A percentile compares a stretch with the other conserved stretches of the same genome.
These are phyloP conservation scores for Vaccinium myrtillus DNA, from an alignment of 148 eudicot species.

Conservation along the genomic window DNA sequence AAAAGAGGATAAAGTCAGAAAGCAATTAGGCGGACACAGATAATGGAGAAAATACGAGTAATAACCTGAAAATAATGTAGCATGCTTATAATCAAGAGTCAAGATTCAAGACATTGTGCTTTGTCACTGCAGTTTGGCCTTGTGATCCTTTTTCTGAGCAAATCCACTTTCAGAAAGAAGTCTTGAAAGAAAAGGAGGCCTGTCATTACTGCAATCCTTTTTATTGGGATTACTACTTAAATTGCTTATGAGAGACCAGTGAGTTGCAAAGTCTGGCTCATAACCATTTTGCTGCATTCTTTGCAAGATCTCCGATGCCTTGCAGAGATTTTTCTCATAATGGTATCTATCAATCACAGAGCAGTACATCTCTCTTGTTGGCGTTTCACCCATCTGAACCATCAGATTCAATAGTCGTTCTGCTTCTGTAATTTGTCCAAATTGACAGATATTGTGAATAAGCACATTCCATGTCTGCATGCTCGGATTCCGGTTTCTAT, in stretches of 20 bases:
- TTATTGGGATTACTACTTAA: constrained; percentile 41
- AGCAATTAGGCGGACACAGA: not conserved
- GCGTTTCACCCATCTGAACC: constrained; percentile 48
- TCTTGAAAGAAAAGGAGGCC: constrained; percentile 57
- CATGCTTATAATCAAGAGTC: not conserved
- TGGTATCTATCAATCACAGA: constrained; percentile 46
- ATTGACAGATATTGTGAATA: constrained; percentile 35
- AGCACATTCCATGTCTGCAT: constrained; percentile 50
- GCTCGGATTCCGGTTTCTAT: constrained; percentile 50
- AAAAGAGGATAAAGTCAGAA: not conserved
- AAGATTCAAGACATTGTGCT: not conserved
- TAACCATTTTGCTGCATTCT: constrained; percentile 71
- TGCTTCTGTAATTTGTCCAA: constrained; percentile 45
- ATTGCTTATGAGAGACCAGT: constrained; percentile 79
- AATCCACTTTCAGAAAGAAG: constrained; percentile 67
- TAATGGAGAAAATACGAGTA: not conserved
- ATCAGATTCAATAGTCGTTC: constrained; percentile 51
- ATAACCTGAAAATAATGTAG: constrained; percentile 1
- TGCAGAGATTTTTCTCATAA: constrained; percentile 47
- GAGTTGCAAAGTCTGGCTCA: constrained; percentile 73
- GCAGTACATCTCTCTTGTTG: constrained; percentile 53
- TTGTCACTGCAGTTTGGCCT: constrained; percentile 18
- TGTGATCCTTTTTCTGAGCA: constrained; percentile 23
- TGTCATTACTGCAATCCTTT: constrained; percentile 24
- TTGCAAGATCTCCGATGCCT: constrained; percentile 57